A percentile compares a stretch with the other conserved stretches of the same genome.
phyloP scores from a whole-genome alignment of 768 basidiomycete genomes.

The Antrodiella citrinella region DNA sequence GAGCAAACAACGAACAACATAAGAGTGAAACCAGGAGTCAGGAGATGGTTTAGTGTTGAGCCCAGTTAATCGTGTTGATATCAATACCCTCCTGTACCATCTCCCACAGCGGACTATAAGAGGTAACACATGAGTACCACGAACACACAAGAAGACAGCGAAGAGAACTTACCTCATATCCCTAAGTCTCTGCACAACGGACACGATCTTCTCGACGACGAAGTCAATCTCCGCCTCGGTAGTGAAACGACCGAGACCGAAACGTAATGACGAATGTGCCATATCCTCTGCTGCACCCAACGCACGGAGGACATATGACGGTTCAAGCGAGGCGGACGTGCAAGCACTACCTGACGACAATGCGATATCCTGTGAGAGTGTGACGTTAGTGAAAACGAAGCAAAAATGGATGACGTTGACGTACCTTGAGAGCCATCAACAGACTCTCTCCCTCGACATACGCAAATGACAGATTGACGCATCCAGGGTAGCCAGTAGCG shows the following conservation, averaged over 20 bases:
- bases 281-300: conserved; percentile 97
- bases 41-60: conserved; percentile 40
- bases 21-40: neutral
- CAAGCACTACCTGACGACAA: conserved; percentile 97
- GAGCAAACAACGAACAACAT: neutral
- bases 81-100: conserved; percentile 99
- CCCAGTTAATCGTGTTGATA: conserved; percentile 92
- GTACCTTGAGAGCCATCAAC: conserved; percentile 93
- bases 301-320: conserved; percentile 95
- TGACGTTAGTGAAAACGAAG: neutral
- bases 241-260: conserved; percentile 96
- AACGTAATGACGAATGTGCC: conserved; percentile 96
- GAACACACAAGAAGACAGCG: neutral
- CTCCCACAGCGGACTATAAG: conserved; percentile 91
- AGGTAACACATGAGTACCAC: conserved; percentile 5
- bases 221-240: conserved; percentile 97
- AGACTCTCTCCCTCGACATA: conserved; percentile 98
- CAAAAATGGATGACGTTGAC: conserved; percentile 8
- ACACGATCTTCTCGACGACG: conserved; percentile 80
- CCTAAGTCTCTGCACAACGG: conserved; percentile 78
- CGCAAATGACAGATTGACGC: conserved; percentile 90
- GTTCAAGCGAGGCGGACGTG: conserved; percentile 96
- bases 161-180: conserved; percentile 76
- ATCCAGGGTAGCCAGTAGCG: conserved; percentile 85
- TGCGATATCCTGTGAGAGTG: conserved; percentile 69